Conservation (phyloP, 495 filamentous ascomycete genomes). For the Hypomontagnella monticulosa region DNA sequence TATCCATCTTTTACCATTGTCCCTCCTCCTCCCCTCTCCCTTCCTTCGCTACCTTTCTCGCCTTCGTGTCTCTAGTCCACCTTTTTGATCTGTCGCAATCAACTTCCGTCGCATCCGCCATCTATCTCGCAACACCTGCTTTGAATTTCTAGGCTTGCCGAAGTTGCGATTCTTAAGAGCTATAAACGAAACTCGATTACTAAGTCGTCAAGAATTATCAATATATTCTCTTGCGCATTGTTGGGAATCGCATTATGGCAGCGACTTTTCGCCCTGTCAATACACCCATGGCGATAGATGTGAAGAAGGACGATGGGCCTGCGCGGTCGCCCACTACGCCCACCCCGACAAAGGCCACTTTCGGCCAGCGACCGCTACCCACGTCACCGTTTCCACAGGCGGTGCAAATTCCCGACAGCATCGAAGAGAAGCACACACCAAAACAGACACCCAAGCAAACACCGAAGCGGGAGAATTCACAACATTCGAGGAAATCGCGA, state of each 20-base stretch:
- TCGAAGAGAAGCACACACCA: conserved; percentile 51
- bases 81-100: conserved; percentile 25
- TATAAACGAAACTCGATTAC: conserved; percentile 1
- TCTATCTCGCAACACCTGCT: conserved; percentile 4
- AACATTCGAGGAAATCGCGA: conserved; percentile 69
- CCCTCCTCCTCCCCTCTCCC: conserved; percentile 17
- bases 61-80: conserved; percentile 5
- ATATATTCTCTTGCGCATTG: neutral
- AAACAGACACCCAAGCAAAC: conserved; percentile 11
- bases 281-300: conserved; percentile 67
- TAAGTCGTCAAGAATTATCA: conserved; percentile 1
- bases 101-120: conserved; percentile 27
- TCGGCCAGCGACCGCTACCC: conserved; percentile 70
- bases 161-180: neutral
- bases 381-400: conserved; percentile 65
- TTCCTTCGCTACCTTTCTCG: conserved; percentile 7
- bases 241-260: conserved; percentile 49
- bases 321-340: conserved; percentile 70
- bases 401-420: conserved; percentile 56
- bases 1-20: conserved; percentile 22
- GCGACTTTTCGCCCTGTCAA: conserved; percentile 80
- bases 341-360: conserved; percentile 71
- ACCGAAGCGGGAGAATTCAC: conserved; percentile 65
- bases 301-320: conserved; percentile 58
- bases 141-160: neutral